These are phyloP conservation scores for Isatis tinctoria DNA, from an alignment of 345 rosid species.

Conservation along the genomic window DNA sequence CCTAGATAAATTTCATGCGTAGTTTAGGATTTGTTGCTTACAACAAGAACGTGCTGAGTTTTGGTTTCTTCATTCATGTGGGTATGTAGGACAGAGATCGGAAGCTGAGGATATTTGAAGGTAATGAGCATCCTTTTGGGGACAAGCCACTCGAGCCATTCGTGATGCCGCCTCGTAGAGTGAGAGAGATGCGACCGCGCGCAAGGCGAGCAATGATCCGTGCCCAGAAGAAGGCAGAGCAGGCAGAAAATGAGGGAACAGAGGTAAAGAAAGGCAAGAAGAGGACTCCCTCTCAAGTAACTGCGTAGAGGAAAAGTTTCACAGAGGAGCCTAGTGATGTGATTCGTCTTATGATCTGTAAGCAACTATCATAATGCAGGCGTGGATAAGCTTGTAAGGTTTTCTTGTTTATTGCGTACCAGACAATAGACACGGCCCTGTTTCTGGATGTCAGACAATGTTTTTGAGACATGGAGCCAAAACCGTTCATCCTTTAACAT, in stretches of 20 bases:
- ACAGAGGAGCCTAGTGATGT: background rate
- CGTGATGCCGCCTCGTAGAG: slow-evolving; percentile 74
- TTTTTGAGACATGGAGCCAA: background rate
- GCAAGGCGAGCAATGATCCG: slow-evolving; percentile 90
- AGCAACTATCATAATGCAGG: slow-evolving; percentile 22
- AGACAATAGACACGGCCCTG: background rate
- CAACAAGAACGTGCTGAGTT: background rate
- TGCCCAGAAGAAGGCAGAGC: slow-evolving; percentile 80
- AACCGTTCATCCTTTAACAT: background rate
- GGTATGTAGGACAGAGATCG: slow-evolving; percentile 81
- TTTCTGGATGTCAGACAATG: background rate
- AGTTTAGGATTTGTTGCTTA: background rate
- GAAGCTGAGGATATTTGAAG: slow-evolving; percentile 86
- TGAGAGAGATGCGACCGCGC: slow-evolving; percentile 91
- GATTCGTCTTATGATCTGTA: slow-evolving; percentile 4
- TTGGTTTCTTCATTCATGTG: background rate
- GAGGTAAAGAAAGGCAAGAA: slow-evolving; percentile 51
- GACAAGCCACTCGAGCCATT: slow-evolving; percentile 70
- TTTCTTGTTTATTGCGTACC: slow-evolving; percentile 7
- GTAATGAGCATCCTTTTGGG: slow-evolving; percentile 77
- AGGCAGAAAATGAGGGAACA: slow-evolving; percentile 43
- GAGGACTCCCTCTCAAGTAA: slow-evolving; percentile 39
- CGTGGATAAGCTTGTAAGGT: slow-evolving; percentile 10
- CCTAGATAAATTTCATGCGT: background rate
- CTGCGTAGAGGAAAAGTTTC: slow-evolving; percentile 26